Evolutionary conservation across 1,284 basidiomycete genomes (phyloP), one percentile per base, ranked within the genome.

Genomic region (Moesziomyces parantarcticus): DNA sequence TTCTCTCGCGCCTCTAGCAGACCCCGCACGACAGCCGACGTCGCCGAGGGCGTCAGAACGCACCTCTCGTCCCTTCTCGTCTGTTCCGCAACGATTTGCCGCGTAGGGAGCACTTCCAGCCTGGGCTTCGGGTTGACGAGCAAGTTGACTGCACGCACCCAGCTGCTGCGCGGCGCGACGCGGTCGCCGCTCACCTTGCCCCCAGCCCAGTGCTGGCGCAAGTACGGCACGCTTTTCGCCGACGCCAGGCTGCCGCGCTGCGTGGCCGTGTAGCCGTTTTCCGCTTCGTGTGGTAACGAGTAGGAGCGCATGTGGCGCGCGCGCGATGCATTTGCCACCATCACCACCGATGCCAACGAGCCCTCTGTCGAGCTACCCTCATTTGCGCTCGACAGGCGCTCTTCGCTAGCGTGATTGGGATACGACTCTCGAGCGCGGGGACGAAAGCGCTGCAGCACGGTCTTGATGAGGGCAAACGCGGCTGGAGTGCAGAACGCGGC

Each of bases 51-150:
- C 1, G 51, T 32, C 6, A 58, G 39, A 3, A n/a, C 16, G 1
- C 7, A 13, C 16, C 1, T 13, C 45, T 26, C 13, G 25, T 14
- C 8, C 50, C 32, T 5, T 39, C 20, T 14, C 13, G 20, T 9
- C 14, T n/a, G 36, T 40, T 41, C 10, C 9, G 21, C 3, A 36
- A 10, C 40, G 23, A 29, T 18, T 32, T 36, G 34, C 34, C 34
- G 52, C 0, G 46, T 22, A 1, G 72, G 72, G 0, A 75, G 67
- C 3, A 75, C 56, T 29, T 75, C 67, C 8, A 70, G 54, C 46
- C 47, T 66, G 6, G 73, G 73, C n/a, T 47, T 52, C 3, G 73
- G 64, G 21, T 63, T 54, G n/a, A 75, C 20, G 40, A 68, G 48
- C 16, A 75, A 41, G 14, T 60, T 75, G 25, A 71, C 32, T 0